Percentiles rank a stretch among this genome's conserved stretches.
These are phyloP conservation scores for Arxiozyma heterogenica DNA, from an alignment of 1,139 yeast species.

Conservation along the genomic window DNA sequence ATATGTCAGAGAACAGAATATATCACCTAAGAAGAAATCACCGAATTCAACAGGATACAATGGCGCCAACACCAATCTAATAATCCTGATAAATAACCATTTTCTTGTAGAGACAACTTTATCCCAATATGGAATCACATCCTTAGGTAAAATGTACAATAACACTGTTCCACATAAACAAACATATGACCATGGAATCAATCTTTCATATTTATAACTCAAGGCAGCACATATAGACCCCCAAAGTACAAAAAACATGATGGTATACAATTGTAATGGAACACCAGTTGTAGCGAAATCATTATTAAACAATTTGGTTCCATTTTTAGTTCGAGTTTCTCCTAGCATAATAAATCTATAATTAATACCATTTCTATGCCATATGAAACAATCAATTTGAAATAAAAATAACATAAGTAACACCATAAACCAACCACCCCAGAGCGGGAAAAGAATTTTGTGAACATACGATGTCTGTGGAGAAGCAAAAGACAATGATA, in stretches of 20 bases:
- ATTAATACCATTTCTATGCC: constrained; percentile 70
- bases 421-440: constrained; percentile 82
- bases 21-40: constrained; percentile 89
- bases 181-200: constrained; percentile 75
- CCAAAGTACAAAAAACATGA: constrained; percentile 49
- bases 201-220: constrained; percentile 61
- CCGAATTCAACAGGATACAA: constrained; percentile 89
- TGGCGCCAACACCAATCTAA: constrained; percentile 74
- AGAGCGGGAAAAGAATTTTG: constrained; percentile 60
- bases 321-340: constrained; percentile 67
- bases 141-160: constrained; percentile 49
- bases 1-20: constrained; percentile 79
- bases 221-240: constrained; percentile 63
- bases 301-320: constrained; percentile 32
- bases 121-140: constrained; percentile 27
- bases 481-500: constrained; percentile 30
- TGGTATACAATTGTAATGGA: constrained; percentile 40
- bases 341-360: constrained; percentile 72
- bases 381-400: constrained; percentile 59
- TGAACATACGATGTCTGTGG: constrained; percentile 33
- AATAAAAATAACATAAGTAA: constrained; percentile 53
- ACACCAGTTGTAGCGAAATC: constrained; percentile 31
- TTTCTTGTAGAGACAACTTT: constrained; percentile 31
- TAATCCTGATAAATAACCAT: constrained; percentile 66
- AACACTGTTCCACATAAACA: constrained; percentile 41